phyloP scores from a whole-genome alignment of 129 eudicot species.

The Scalesia atractyloides region DNA sequence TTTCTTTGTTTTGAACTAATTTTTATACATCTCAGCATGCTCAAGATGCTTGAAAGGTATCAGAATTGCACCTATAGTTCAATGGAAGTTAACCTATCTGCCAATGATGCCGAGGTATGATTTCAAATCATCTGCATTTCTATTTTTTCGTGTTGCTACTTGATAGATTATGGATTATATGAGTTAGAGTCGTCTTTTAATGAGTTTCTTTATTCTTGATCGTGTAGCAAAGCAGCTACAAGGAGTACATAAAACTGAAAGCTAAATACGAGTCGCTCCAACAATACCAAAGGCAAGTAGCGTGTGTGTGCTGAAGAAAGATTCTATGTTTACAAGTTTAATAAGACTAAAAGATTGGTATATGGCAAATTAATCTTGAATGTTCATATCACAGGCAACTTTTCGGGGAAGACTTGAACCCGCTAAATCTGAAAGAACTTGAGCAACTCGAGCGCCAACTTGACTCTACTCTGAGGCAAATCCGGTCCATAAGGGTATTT shows the following conservation, averaged over 20 bases:
- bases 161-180: not conserved
- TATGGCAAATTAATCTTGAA: not conserved
- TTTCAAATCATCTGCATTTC: not conserved
- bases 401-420: conserved; percentile 88
- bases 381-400: conserved; percentile 57
- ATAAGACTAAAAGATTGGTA: not conserved
- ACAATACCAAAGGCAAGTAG: conserved; percentile 73
- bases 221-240: conserved; percentile 75
- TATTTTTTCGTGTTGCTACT: not conserved
- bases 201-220: conserved; percentile 6
- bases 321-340: not conserved
- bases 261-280: conserved; percentile 79
- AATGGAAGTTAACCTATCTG: conserved; percentile 61
- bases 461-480: conserved; percentile 76
- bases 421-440: conserved; percentile 75
- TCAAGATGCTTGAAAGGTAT: conserved; percentile 89
- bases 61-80: conserved; percentile 84
- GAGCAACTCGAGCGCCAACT: conserved; percentile 91
- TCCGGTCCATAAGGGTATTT: conserved; percentile 82
- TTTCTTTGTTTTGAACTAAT: not conserved
- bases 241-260: conserved; percentile 78
- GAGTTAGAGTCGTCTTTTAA: not conserved
- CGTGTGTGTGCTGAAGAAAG: not conserved
- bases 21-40: conserved; percentile 50
- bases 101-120: conserved; percentile 70